Percentiles rank a stretch among this genome's conserved stretches.
Conservation (phyloP, 257 asterid species). For the Haberlea rhodopensis region DNA sequence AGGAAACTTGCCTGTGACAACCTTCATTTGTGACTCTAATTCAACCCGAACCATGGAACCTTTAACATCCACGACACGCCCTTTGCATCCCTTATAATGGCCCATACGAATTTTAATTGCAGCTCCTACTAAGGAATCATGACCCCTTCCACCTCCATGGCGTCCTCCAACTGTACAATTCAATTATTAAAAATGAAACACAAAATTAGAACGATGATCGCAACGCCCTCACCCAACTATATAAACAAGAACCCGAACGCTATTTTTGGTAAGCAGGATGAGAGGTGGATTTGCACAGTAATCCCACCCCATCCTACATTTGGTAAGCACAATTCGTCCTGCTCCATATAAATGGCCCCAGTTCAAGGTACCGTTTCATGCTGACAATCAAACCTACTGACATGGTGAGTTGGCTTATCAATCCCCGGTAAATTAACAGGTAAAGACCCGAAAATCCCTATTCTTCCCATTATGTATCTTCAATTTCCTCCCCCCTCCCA, state of each 20-base stretch:
- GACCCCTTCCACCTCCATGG: conserved; percentile 82
- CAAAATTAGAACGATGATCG: conserved; percentile 1
- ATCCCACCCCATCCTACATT: no score
- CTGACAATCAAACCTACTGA: no score
- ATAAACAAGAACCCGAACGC: background rate
- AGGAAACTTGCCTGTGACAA: conserved; percentile 75
- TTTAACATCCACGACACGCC: conserved; percentile 80
- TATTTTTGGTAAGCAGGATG: background rate
- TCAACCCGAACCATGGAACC: conserved; percentile 84
- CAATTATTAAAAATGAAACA: conserved; percentile 12
- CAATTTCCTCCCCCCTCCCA: no score
- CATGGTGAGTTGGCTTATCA: no score
- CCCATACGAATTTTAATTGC: conserved; percentile 75
- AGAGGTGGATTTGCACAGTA: no score
- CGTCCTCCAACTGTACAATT: conserved; percentile 65
- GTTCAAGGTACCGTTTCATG: no score
- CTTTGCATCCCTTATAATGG: conserved; percentile 88
- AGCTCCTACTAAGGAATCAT: conserved; percentile 72
- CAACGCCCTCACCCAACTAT: conserved; percentile 4
- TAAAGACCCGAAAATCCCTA: no score
- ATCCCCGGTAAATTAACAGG: no score
- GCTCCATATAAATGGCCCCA: no score
- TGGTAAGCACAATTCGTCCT: no score
- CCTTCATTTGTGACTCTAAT: conserved; percentile 89
- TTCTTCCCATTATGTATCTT: no score